These are phyloP conservation scores for Talaromyces sp. DNA, from an alignment of 2,329 filamentous ascomycete species.

Conservation along the genomic window DNA sequence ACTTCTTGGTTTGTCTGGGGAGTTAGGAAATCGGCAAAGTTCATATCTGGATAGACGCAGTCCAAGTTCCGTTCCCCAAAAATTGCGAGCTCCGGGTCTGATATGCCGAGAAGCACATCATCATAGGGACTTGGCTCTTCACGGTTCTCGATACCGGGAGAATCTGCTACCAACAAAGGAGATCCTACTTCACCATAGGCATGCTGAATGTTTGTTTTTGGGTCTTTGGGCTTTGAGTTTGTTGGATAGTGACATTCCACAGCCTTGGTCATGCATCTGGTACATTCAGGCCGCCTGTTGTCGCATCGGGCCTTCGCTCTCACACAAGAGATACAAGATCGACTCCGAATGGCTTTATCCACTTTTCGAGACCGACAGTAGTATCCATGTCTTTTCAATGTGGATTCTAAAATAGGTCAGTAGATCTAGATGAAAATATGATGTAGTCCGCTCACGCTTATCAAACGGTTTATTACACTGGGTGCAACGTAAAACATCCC, in stretches of 20 bases:
- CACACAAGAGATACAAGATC: slow-evolving; percentile 35
- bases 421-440: slow-evolving; percentile 3
- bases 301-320: slow-evolving; percentile 35
- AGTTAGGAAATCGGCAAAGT: not conserved
- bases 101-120: not conserved
- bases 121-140: not conserved
- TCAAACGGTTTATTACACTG: slow-evolving; percentile 40
- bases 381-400: slow-evolving; percentile 41
- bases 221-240: slow-evolving; percentile 10
- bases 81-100: not conserved
- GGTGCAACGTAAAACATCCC: slow-evolving; percentile 28
- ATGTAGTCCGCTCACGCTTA: slow-evolving; percentile 26
- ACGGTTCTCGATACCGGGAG: not conserved
- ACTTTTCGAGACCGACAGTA: slow-evolving; percentile 37
- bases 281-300: slow-evolving; percentile 31
- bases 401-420: slow-evolving; percentile 27
- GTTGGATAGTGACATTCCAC: slow-evolving; percentile 33
- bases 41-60: not conserved
- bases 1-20: not conserved
- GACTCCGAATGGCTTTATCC: slow-evolving; percentile 17
- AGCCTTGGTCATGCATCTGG: slow-evolving; percentile 30
- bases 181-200: not conserved
- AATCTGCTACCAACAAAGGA: not conserved
- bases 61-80: not conserved
- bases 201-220: not conserved